phyloP scores from a whole-genome alignment of 2,329 filamentous ascomycete species.

The Verticillium nonalfalfae region DNA sequence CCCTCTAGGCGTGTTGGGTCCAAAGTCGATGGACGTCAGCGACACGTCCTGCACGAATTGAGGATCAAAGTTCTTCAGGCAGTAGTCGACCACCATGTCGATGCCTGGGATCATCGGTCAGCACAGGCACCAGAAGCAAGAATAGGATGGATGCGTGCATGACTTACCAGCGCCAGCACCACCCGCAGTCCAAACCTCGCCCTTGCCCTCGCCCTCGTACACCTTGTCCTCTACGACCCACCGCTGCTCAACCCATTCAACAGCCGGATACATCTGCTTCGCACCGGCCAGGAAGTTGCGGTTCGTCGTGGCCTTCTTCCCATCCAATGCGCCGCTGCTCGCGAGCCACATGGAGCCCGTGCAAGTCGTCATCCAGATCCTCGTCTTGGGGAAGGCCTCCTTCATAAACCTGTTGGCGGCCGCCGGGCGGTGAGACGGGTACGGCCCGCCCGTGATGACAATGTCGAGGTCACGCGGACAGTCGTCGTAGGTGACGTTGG shows the following conservation, averaged over 20 bases:
- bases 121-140: not conserved
- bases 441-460: slow-evolving; percentile 28
- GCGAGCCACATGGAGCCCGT: slow-evolving; percentile 31
- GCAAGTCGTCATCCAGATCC: slow-evolving; percentile 29
- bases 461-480: slow-evolving; percentile 33
- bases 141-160: not conserved
- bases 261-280: slow-evolving; percentile 20
- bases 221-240: slow-evolving; percentile 29
- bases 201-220: slow-evolving; percentile 16
- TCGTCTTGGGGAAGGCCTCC: slow-evolving; percentile 26
- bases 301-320: slow-evolving; percentile 31
- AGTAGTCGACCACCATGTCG: not conserved
- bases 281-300: slow-evolving; percentile 19
- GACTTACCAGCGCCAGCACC: slow-evolving; percentile 26
- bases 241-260: slow-evolving; percentile 29
- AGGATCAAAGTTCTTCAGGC: not conserved
- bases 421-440: slow-evolving; percentile 20
- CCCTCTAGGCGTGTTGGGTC: not conserved
- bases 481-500: slow-evolving; percentile 30
- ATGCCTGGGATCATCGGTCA: not conserved
- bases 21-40: not conserved
- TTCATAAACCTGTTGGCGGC: slow-evolving; percentile 25
- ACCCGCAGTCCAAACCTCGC: slow-evolving; percentile 29
- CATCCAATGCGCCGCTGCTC: slow-evolving; percentile 24
- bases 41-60: not conserved